These are phyloP conservation scores for Chlamydomonas asymmetrica DNA, from an alignment of 139 green algal species.

Conservation along the genomic window DNA sequence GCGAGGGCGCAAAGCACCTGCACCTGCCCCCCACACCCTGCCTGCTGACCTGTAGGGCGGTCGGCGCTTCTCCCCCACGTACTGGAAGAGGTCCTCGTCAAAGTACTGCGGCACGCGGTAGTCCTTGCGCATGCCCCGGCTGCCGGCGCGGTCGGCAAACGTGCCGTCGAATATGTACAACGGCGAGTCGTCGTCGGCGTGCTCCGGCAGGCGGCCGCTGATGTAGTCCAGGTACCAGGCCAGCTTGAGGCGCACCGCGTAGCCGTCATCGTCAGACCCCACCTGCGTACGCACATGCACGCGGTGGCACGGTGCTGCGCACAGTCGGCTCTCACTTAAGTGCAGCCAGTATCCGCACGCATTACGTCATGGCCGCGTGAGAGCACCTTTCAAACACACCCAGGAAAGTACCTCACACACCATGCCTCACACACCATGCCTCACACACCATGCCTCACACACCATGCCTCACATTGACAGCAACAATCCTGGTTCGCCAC, in stretches of 20 bases:
- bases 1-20: too few relatives aligned
- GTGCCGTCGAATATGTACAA: constrained; percentile 82
- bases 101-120: constrained; percentile 75
- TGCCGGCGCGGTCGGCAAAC: constrained; percentile 44
- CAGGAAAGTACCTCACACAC: too few relatives aligned
- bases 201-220: constrained; percentile 43
- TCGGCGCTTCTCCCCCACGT: constrained; percentile 72
- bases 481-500: too few relatives aligned
- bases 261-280: constrained; percentile 90
- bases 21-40: neutral
- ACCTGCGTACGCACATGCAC: constrained; percentile 76
- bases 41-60: constrained; percentile 74
- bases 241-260: constrained; percentile 81
- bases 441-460: too few relatives aligned
- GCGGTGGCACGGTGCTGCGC: too few relatives aligned
- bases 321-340: neutral
- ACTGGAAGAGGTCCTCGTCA: constrained; percentile 77
- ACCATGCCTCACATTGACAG: too few relatives aligned
- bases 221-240: constrained; percentile 78
- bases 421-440: too few relatives aligned
- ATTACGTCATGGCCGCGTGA: too few relatives aligned
- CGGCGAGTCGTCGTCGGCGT: constrained; percentile 64
- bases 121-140: constrained; percentile 45
- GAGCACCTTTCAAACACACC: neutral
- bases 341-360: too few relatives aligned